A percentile compares a stretch with the other conserved stretches of the same genome.
phyloP scores from a whole-genome alignment of 805 yeast genomes.

The Saccharomycopsis sp. region DNA sequence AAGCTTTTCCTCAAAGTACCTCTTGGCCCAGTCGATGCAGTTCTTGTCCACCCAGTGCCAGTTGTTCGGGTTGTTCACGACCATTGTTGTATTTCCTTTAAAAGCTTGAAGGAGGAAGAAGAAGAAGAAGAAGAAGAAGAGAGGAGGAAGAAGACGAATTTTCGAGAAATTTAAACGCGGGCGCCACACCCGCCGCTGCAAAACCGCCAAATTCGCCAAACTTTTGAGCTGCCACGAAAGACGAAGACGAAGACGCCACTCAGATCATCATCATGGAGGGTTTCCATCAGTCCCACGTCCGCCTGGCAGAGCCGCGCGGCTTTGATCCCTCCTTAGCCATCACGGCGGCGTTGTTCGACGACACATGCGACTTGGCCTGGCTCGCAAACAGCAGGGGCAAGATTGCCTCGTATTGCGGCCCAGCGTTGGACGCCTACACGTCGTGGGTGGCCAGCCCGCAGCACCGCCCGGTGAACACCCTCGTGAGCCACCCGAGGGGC shows the following conservation, averaged over 20 bases:
- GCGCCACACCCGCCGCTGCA: too few species aligned
- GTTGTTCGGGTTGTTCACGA: constrained; percentile 91
- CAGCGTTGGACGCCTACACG: constrained; percentile 39
- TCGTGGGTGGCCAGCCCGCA: constrained; percentile 42
- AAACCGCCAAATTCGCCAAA: too few species aligned
- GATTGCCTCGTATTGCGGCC: constrained; percentile 28
- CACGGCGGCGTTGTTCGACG: constrained; percentile 44
- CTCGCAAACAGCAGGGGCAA: constrained; percentile 62
- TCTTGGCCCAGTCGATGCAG: constrained; percentile 84
- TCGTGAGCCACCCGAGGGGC: constrained; percentile 46
- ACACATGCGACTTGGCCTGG: constrained; percentile 74
- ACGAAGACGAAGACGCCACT: too few species aligned
- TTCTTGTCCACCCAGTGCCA: constrained; percentile 99
- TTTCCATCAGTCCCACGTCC: constrained; percentile 12
- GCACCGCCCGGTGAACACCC: constrained; percentile 38
- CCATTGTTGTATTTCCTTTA: constrained; percentile 46
- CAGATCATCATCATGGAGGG: constrained; percentile 17
- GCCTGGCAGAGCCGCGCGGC: constrained; percentile 11
- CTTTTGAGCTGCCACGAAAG: too few species aligned
- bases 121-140: too few species aligned
- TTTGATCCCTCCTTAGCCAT: background rate
- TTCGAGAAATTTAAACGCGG: too few species aligned
- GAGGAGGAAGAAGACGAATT: too few species aligned
- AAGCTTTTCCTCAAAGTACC: constrained; percentile 52
- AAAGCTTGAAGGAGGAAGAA: too few species aligned